A percentile compares a stretch with the other conserved stretches of the same genome.
These are phyloP conservation scores for Poterioochromonas sp. DNA, from an alignment of 352 stramenopile genomes.

Conservation along the genomic window DNA sequence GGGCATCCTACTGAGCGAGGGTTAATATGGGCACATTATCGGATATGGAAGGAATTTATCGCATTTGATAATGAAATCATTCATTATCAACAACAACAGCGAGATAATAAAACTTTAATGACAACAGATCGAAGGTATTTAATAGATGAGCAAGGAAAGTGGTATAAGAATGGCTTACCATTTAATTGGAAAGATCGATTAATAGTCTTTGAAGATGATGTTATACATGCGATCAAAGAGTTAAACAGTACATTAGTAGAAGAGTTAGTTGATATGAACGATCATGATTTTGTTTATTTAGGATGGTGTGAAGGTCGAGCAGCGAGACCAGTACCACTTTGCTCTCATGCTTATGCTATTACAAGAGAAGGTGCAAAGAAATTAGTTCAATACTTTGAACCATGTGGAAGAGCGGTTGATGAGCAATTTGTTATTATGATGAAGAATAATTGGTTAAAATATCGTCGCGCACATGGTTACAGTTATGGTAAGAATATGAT, in stretches of 20 bases:
- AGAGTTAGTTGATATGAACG: not conserved
- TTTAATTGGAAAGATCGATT: not conserved
- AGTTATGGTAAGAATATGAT: conserved; percentile 10
- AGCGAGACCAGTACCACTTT: conserved; percentile 1
- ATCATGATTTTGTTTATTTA: not conserved
- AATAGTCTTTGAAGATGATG: conserved; percentile 21
- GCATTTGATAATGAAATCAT: not conserved
- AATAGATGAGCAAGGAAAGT: not conserved
- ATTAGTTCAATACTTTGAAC: conserved; percentile 18
- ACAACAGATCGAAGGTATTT: not conserved
- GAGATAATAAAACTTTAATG: not conserved
- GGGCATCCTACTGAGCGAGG: not conserved
- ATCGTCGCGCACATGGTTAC: not conserved
- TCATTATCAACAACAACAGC: not conserved
- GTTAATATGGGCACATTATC: conserved; percentile 13
- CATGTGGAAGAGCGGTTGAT: conserved; percentile 3
- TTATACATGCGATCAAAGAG: not conserved
- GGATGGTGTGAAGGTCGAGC: conserved; percentile 14
- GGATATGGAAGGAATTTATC: conserved; percentile 7
- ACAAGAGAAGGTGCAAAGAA: not conserved
- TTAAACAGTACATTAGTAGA: not conserved
- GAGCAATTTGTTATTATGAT: conserved; percentile 1
- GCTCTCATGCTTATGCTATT: conserved; percentile 12
- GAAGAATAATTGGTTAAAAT: conserved; percentile 6
- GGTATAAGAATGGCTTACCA: not conserved